Base-by-base conservation (phyloP, 2,329 filamentous ascomycete genomes). In the Sporothrix schenckii region DNA sequence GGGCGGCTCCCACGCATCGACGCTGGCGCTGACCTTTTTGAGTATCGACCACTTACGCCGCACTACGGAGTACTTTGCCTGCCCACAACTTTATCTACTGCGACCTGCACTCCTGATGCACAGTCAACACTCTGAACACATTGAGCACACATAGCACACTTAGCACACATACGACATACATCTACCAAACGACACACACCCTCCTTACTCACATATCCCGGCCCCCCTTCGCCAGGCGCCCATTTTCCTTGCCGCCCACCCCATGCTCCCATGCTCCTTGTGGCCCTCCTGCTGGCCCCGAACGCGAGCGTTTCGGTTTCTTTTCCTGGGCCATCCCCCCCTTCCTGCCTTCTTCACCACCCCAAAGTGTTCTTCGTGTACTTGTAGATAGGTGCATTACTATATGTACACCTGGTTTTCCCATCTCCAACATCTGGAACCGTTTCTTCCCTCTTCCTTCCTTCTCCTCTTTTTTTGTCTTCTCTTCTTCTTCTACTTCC, bases 401-500 rank as follows among this genome's bases (percentile, higher is more conserved):
- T 69, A 69, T 69, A 60, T 69, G 66, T 60, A 61, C 66, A 50
- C 66, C 53, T 61, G 53, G 66, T 19, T 61, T 54, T 69, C 66
- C 66, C 53, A 52, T 30, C 56, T 39, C 27, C 6, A 52, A 41
- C 21, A 30, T 53, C 56, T 63, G 50, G 30, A 27, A 66, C 47
- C 27, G 10, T 68, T 68, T 67, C 34, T 49, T n/a, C 30, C 34
- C 67, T 70, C 24, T 47, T 24, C 21, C 10, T 30, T n/a, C n/a
- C 24, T 47, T 50, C 27, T 52, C 39, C n/a, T 19, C n/a, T 14
- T 24, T 27, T 47, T 47, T 24, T 16, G 11, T 65, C 24, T 30
- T 34, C 61, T 65, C 24, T 50, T 7, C 27, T 6, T 76, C 73
- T 74, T 72, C 71, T 74, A 73, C 76, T 76, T 75, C 76, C 74